These are phyloP conservation scores for Phialophora macrospora DNA, from an alignment of 2,329 filamentous ascomycete genomes.

Conservation along the genomic window DNA sequence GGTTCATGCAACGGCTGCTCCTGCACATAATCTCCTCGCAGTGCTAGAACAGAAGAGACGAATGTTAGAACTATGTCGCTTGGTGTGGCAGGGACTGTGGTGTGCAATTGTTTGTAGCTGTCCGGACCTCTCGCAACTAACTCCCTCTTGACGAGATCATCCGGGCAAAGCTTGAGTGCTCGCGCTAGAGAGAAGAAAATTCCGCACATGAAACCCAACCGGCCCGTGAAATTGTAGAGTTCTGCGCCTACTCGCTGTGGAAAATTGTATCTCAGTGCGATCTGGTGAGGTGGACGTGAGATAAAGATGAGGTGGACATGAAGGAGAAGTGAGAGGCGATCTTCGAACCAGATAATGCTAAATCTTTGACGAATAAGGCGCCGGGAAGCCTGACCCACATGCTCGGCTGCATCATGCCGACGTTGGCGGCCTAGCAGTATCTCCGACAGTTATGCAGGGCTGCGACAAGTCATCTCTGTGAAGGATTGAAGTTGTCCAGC, in stretches of 20 bases:
- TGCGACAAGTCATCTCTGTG: slow-evolving; percentile 7
- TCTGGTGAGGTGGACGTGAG: neutral
- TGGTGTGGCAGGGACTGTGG: slow-evolving; percentile 34
- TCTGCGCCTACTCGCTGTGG: neutral
- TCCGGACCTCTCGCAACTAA: slow-evolving; percentile 53
- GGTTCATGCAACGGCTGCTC: slow-evolving; percentile 72
- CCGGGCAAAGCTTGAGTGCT: slow-evolving; percentile 61
- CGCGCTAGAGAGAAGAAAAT: slow-evolving; percentile 54
- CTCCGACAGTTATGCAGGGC: slow-evolving; percentile 24
- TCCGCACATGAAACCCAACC: slow-evolving; percentile 57
- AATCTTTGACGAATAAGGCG: neutral
- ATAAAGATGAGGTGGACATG: neutral
- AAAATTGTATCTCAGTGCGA: neutral
- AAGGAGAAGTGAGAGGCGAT: neutral
- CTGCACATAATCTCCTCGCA: slow-evolving; percentile 75
- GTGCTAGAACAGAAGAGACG: slow-evolving; percentile 83
- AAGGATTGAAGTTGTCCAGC: slow-evolving; percentile 2
- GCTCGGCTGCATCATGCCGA: slow-evolving; percentile 15
- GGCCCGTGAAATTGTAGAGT: neutral
- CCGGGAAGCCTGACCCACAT: neutral
- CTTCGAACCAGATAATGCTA: neutral
- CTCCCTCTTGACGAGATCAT: slow-evolving; percentile 43
- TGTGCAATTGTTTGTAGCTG: slow-evolving; percentile 44
- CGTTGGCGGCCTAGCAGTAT: slow-evolving; percentile 20
- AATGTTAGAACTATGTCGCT: slow-evolving; percentile 61